phyloP scores from a whole-genome alignment of 1,139 yeast species.

The Taphrina communis region DNA sequence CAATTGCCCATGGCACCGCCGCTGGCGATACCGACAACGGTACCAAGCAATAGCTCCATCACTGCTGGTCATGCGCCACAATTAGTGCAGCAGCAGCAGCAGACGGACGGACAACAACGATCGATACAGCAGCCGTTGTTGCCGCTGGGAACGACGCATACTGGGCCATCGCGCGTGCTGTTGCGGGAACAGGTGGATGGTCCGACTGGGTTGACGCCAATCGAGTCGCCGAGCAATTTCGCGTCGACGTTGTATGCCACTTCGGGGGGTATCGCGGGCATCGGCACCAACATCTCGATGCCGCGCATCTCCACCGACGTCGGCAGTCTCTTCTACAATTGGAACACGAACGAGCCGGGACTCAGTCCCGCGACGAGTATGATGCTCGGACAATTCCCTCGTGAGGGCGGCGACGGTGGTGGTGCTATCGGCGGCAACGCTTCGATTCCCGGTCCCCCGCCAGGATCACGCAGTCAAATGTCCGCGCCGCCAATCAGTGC shows the following conservation, averaged over 20 bases:
- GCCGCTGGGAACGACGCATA: conserved; percentile 1
- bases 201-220: conserved; percentile 17
- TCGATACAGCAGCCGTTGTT: not conserved
- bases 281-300: conserved; percentile 34
- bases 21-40: conserved; percentile 13
- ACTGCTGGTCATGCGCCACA: not conserved
- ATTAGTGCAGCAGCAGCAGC: not conserved
- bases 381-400: conserved; percentile 15
- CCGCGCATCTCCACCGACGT: conserved; percentile 39
- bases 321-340: conserved; percentile 38
- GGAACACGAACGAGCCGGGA: conserved; percentile 40
- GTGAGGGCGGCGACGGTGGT: not conserved
- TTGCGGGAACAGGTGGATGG: conserved; percentile 8
- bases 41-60: conserved; percentile 8
- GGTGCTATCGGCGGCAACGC: not conserved
- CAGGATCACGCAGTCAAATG: conserved; percentile 11
- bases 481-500: conserved; percentile 37
- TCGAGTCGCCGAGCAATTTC: conserved; percentile 33
- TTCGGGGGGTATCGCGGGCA: conserved; percentile 6
- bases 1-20: conserved; percentile 30
- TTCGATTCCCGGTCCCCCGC: not conserved
- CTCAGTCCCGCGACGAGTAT: conserved; percentile 40
- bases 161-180: conserved; percentile 19
- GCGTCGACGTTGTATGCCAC: conserved; percentile 24
- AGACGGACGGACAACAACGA: too few species aligned